Evolutionary conservation across 106 monocot species (phyloP), one percentile per base, ranked within the genome.

Genomic region (Dendrobium officinale): DNA sequence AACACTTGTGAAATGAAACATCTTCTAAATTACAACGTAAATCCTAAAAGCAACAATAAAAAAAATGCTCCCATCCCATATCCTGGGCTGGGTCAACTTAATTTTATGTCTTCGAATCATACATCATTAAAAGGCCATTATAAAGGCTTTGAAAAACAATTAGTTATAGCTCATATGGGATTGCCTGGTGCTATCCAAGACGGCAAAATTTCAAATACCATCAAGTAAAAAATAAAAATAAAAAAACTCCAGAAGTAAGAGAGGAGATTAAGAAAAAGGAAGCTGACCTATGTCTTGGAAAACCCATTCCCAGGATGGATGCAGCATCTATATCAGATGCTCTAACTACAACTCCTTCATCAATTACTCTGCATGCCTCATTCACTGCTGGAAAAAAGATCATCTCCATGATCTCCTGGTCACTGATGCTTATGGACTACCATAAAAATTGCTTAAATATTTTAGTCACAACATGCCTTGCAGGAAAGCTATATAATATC

Each of bases 361-460:
- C 74, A 29, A 74, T 43, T 44, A 74, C 74, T 74, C 74, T 74
- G 74, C 74, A 74, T 6, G 74, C 74, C 74, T 74, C 74, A 44
- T 42, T 74, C 43, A 74, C 74, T 44, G 29, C 43, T 44, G 74
- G 74, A 15, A 74, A 74, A 74, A 74, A 74, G 42, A 74, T 74
- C 74, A 74, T 74, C 74, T 74, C 74, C 74, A 74, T 42, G 17
- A 61, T 45, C 20, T 58, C 76, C 3, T 49, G 56, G 9, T 26
- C 61, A 45, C 16, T 64, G 9, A 78, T 59, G 78, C 56, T 54
- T 78, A 55, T 78, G 0, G 56, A 6, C 55, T 78, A 45, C 6
- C 41, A 74, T 20, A 43, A 74, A 43, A 42, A 74, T 43, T 37
- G 1, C 6, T 20, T 74, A 4, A 74, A 74, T 17, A 42, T 43